A percentile compares a stretch with the other conserved stretches of the same genome.
Evolutionary conservation across 2,329 filamentous ascomycete species (phyloP).

Genomic region (Fusarium keratoplasticum): DNA sequence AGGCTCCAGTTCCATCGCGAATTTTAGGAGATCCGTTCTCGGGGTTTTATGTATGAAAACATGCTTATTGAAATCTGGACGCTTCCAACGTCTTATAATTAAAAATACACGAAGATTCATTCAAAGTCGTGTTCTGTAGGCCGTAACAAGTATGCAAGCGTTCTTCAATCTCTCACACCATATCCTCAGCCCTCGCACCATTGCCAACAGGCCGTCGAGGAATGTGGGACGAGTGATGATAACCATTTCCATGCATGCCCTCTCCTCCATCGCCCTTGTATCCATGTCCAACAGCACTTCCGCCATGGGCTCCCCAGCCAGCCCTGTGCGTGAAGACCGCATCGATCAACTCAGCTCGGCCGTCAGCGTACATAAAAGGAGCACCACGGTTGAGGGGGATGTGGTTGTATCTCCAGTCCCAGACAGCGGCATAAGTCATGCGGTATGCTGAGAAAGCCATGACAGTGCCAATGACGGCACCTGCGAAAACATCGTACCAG

Average conservation of each 20-base stretch:
- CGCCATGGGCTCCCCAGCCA: slow-evolving; percentile 63
- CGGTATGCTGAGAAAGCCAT: slow-evolving; percentile 74
- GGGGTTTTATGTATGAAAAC: not conserved
- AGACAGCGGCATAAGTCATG: slow-evolving; percentile 74
- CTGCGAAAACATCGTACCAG: slow-evolving; percentile 76
- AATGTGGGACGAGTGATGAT: slow-evolving; percentile 21
- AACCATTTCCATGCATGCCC: slow-evolving; percentile 18
- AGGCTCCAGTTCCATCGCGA: no score
- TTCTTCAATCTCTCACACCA: slow-evolving; percentile 17
- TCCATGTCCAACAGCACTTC: slow-evolving; percentile 16
- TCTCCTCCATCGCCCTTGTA: slow-evolving; percentile 29
- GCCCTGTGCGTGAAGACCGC: slow-evolving; percentile 69
- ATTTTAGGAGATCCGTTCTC: not conserved
- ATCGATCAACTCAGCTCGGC: slow-evolving; percentile 60
- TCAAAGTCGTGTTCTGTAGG: no score
- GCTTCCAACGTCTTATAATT: not conserved
- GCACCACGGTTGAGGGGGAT: slow-evolving; percentile 71
- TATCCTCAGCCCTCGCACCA: slow-evolving; percentile 21
- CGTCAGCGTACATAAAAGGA: slow-evolving; percentile 63
- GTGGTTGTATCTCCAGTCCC: slow-evolving; percentile 77
- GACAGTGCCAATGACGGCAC: slow-evolving; percentile 70
- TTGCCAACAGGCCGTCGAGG: slow-evolving; percentile 30
- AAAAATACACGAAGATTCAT: not conserved
- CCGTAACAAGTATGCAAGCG: no score
- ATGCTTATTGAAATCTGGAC: not conserved